Conservation (phyloP, 1,284 basidiomycete genomes). For the Paramarasmius palmivorus region DNA sequence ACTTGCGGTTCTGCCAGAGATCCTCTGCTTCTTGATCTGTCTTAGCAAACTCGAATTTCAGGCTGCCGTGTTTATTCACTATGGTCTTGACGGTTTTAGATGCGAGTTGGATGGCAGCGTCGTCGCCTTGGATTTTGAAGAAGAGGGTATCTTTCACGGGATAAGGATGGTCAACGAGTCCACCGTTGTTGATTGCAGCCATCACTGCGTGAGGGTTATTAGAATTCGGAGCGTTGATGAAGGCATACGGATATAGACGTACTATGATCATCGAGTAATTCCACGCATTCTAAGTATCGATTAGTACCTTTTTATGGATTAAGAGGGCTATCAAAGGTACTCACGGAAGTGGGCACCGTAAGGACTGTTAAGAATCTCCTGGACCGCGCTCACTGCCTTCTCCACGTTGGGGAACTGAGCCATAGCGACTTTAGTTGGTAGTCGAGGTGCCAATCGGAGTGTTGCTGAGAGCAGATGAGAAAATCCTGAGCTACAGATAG, state of each 20-base stretch:
- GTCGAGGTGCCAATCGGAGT: slow-evolving; percentile 72
- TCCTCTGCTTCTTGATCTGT: slow-evolving; percentile 78
- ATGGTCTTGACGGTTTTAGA: slow-evolving; percentile 62
- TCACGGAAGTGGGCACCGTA: slow-evolving; percentile 59
- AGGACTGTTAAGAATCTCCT: slow-evolving; percentile 73
- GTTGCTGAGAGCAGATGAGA: slow-evolving; percentile 50
- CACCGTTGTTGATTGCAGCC: slow-evolving; percentile 72
- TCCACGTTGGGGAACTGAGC: slow-evolving; percentile 68
- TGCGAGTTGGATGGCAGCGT: slow-evolving; percentile 61
- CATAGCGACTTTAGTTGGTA: slow-evolving; percentile 76
- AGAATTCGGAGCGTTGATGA: not conserved
- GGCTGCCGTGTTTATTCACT: slow-evolving; percentile 67
- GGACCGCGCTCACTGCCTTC: slow-evolving; percentile 72
- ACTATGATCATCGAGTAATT: slow-evolving; percentile 77
- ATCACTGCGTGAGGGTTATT: slow-evolving; percentile 51
- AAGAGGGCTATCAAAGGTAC: slow-evolving; percentile 22
- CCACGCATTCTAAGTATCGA: slow-evolving; percentile 71
- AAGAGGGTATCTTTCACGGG: slow-evolving; percentile 81
- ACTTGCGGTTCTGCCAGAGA: slow-evolving; percentile 88
- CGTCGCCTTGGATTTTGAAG: slow-evolving; percentile 86
- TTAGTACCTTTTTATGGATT: slow-evolving; percentile 19
- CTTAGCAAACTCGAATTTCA: slow-evolving; percentile 73
- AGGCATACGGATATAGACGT: slow-evolving; percentile 17
- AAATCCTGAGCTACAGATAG: not conserved
- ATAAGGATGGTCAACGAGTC: slow-evolving; percentile 59